A percentile compares a stretch with the other conserved stretches of the same genome.
Conservation (phyloP, 495 filamentous ascomycete species). For the Delitschia confertaspora region DNA sequence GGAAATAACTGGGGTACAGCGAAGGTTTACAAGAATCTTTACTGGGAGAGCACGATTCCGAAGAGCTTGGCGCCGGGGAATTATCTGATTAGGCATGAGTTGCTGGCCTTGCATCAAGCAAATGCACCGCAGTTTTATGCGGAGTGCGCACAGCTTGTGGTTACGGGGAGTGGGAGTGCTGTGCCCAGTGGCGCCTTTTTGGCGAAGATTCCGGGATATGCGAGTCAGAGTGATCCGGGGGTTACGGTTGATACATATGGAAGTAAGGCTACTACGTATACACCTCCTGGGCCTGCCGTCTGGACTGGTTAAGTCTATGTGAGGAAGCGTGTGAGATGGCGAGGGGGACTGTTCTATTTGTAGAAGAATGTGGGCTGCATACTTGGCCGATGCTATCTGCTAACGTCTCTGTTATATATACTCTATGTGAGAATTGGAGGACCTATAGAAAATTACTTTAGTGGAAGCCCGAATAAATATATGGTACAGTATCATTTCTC, state of each 20-base stretch:
- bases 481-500: too few relatives aligned
- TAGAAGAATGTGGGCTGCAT: too few relatives aligned
- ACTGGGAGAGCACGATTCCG: conserved; percentile 48
- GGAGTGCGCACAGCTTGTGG: conserved; percentile 49
- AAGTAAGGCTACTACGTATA: conserved; percentile 41
- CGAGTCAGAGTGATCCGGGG: conserved; percentile 43
- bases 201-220: conserved; percentile 45
- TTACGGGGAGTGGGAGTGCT: conserved; percentile 43
- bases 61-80: conserved; percentile 43
- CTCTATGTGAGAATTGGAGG: too few relatives aligned
- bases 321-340: too few relatives aligned
- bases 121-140: conserved; percentile 54
- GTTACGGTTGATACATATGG: conserved; percentile 45
- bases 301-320: conserved; percentile 40
- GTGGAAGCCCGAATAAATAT: too few relatives aligned
- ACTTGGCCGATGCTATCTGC: too few relatives aligned
- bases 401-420: too few relatives aligned
- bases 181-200: conserved; percentile 38
- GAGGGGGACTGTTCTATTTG: too few relatives aligned
- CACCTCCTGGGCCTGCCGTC: conserved; percentile 42
- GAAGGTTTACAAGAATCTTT: conserved; percentile 39
- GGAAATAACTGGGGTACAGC: conserved; percentile 46
- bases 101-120: conserved; percentile 51
- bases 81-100: conserved; percentile 52
- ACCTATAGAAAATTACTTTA: too few relatives aligned